Conservation (phyloP, 768 basidiomycete species). For the Leucocoprinus leucothites region DNA sequence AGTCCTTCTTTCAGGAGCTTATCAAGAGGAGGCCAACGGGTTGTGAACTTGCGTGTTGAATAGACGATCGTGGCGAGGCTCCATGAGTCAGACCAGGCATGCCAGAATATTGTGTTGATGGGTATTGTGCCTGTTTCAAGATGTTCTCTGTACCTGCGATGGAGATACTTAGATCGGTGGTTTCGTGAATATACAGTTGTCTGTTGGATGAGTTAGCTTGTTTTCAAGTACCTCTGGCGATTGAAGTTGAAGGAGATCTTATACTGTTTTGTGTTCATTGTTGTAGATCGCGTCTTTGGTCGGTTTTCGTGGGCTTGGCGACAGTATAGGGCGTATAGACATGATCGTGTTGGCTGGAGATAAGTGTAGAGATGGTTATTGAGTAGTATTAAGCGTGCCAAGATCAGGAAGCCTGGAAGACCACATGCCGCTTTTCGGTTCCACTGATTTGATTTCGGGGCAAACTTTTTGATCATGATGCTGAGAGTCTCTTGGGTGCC, state of each 20-base stretch:
- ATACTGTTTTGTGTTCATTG: slow-evolving; percentile 56
- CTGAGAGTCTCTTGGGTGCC: too few relatives aligned
- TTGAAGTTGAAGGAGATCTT: slow-evolving; percentile 49
- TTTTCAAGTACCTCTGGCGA: slow-evolving; percentile 62
- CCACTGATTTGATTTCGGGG: too few relatives aligned
- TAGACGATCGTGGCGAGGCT: slow-evolving; percentile 45
- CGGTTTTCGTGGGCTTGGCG: slow-evolving; percentile 42
- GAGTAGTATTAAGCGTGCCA: too few relatives aligned
- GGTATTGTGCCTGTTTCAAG: slow-evolving; percentile 36
- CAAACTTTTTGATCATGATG: too few relatives aligned
- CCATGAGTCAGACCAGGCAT: slow-evolving; percentile 46
- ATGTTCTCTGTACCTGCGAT: slow-evolving; percentile 43
- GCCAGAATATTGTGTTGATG: slow-evolving; percentile 19
- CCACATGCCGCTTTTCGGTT: too few relatives aligned
- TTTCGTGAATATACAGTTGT: slow-evolving; percentile 2
- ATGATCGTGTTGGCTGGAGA: too few relatives aligned
- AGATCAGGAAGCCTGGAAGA: too few relatives aligned
- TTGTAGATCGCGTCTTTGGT: slow-evolving; percentile 43
- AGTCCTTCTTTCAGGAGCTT: slow-evolving; percentile 63
- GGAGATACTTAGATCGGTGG: slow-evolving; percentile 49
- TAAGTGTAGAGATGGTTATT: too few relatives aligned
- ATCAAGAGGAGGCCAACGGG: slow-evolving; percentile 50
- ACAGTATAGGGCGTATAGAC: slow-evolving; percentile 44
- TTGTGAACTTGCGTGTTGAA: slow-evolving; percentile 30
- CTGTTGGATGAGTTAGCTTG: slow-evolving; percentile 4